phyloP scores from a whole-genome alignment of 2,329 filamentous ascomycete genomes.

The Salinomyces thailandicus region DNA sequence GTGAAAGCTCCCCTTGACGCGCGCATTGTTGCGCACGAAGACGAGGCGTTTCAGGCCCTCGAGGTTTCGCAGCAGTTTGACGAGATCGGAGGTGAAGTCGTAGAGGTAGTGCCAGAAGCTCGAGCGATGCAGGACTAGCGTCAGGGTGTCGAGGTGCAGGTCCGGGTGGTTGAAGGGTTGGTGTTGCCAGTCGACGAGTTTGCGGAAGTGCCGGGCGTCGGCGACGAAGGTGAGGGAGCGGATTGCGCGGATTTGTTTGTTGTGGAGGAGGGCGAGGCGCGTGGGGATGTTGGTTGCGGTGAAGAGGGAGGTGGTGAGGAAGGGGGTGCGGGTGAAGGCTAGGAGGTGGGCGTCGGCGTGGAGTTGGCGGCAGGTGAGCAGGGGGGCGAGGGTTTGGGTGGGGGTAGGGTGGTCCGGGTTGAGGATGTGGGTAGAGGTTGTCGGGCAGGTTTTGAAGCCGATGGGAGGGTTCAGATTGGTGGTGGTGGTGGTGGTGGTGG shows the following conservation, averaged over 20 bases:
- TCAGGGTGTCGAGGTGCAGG: constrained; percentile 25
- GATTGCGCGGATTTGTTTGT: constrained; percentile 22
- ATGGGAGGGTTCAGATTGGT: constrained; percentile 3
- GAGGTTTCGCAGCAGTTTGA: constrained; percentile 25
- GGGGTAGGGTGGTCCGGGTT: constrained; percentile 11
- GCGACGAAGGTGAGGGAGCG: constrained; percentile 24
- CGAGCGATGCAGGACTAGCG: constrained; percentile 23
- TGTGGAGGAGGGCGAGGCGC: constrained; percentile 16
- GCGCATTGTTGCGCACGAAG: constrained; percentile 27
- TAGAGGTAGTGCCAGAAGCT: constrained; percentile 27
- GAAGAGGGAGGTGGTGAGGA: constrained; percentile 28
- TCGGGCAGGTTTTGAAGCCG: constrained; percentile 7
- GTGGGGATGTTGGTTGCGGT: constrained; percentile 16
- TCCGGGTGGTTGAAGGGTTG: constrained; percentile 24
- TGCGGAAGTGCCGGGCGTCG: constrained; percentile 23
- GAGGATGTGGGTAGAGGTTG: too few relatives aligned
- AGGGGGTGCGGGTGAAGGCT: constrained; percentile 28
- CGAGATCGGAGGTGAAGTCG: constrained; percentile 25
- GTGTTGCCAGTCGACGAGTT: constrained; percentile 23
- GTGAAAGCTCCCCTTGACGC: constrained; percentile 28
- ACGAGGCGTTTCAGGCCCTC: constrained; percentile 24
- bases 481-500: constrained; percentile 1
- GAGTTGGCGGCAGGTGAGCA: constrained; percentile 31
- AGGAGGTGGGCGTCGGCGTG: constrained; percentile 26
- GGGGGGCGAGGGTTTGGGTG: constrained; percentile 20